Evolutionary conservation across 1,139 yeast genomes (phyloP), one percentile per base, ranked within the genome.

Genomic region (Meyerozyma carpophila): DNA sequence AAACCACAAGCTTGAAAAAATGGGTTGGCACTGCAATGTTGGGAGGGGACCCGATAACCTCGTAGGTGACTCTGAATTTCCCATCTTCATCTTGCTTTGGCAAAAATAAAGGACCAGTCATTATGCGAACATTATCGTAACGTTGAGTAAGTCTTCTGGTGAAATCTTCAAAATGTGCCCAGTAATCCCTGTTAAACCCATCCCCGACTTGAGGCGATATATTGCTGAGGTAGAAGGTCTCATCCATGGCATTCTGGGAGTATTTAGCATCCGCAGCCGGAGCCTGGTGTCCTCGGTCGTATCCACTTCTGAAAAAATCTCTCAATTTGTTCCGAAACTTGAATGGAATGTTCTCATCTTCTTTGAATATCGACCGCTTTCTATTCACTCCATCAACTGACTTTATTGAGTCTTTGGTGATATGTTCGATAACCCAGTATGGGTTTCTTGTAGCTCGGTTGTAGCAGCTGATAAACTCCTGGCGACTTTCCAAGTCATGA

Each of bases 171-270:
- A 94, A 80, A 63, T 90, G 96, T 1, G 97, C 95, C 99, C 99
- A 93, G 56, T 73, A 90, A 62, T 93, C 98, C 52, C 98, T 75
- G 65, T 93, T 93, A 70, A 93, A 93, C 0, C 98, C 98, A 5
- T 86, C 96, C 6, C 98, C 98, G 2, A 93, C 96, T 63, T 93
- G 99, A 1, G 99, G 99, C 9, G 95, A 80, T 75, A 93, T 93
- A 62, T 93, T 93, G 18, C 96, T 82, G 55, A 94, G 70, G 52
- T 73, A 80, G 56, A 93, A 93, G 0, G 98, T 94, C 62, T 91
- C 96, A 61, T 93, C 84, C 97, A 94, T 91, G 10, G 98, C 98
- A 20, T 64, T 57, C 62, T 93, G 98, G 31, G 81, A 79, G 65
- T 79, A 93, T 61, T 89, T 90, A 32, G 98, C 97, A 62, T 93